Conservation (phyloP, 2,329 filamentous ascomycete species). For the Aspergillus carbonarius region DNA sequence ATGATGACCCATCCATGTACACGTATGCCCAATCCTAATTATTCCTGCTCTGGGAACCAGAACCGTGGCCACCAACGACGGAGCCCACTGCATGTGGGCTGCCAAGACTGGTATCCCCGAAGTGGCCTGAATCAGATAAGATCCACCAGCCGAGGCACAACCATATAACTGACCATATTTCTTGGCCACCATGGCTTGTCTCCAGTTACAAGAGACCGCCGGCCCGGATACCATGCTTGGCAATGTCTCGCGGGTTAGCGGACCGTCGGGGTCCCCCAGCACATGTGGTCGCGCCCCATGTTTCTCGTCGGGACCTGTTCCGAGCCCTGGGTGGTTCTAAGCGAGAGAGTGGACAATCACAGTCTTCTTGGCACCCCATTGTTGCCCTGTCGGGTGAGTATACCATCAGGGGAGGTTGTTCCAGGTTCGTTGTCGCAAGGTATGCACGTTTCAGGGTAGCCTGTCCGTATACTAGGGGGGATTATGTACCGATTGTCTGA, state of each 20-base stretch:
- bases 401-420: constrained; percentile 27
- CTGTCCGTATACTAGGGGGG: not conserved
- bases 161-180: not conserved
- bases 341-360: constrained; percentile 65
- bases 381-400: constrained; percentile 52
- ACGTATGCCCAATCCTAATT: not conserved
- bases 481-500: not conserved
- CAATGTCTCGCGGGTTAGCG: not conserved
- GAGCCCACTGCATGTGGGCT: not conserved
- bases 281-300: not conserved
- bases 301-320: not conserved
- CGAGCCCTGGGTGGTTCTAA: constrained; percentile 30
- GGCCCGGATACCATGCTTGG: not conserved
- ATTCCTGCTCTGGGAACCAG: not conserved
- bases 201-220: not conserved
- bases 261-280: not conserved
- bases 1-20: not conserved
- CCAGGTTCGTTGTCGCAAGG: not conserved
- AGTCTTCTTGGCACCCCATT: constrained; percentile 52
- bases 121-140: not conserved
- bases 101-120: not conserved
- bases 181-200: not conserved
- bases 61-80: not conserved
- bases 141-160: not conserved
- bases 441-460: not conserved